Evolutionary conservation across 2,329 filamentous ascomycete genomes (phyloP).

Genomic region (Beauveria rudraprayagi): DNA sequence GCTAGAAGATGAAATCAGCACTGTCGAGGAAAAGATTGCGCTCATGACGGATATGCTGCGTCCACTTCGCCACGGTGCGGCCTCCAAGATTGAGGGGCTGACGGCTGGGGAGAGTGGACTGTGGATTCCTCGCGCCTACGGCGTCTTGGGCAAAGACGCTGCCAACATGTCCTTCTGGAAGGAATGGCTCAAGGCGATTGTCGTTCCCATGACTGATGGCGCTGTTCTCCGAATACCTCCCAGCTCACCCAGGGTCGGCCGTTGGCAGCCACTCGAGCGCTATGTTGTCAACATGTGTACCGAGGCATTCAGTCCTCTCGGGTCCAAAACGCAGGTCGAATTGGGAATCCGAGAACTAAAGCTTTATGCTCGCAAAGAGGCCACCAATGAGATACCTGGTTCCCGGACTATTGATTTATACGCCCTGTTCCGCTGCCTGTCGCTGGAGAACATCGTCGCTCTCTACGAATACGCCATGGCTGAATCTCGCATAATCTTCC

Average conservation of each 20-base stretch:
- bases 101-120: conserved; percentile 92
- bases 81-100: conserved; percentile 92
- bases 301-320: conserved; percentile 84
- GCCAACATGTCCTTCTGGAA: conserved; percentile 92
- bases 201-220: conserved; percentile 94
- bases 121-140: conserved; percentile 91
- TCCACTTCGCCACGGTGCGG: conserved; percentile 85
- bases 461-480: conserved; percentile 89
- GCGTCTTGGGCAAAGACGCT: conserved; percentile 77
- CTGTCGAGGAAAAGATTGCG: conserved; percentile 92
- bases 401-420: conserved; percentile 89
- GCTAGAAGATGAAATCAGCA: conserved; percentile 88
- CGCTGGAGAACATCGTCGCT: conserved; percentile 84
- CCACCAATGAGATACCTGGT: conserved; percentile 83
- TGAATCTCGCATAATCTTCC: conserved; percentile 90
- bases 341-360: conserved; percentile 81
- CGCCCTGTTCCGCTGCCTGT: conserved; percentile 81
- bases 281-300: conserved; percentile 97
- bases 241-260: conserved; percentile 81
- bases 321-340: conserved; percentile 93
- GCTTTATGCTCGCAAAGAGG: conserved; percentile 88
- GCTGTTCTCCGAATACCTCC: conserved; percentile 73
- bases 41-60: conserved; percentile 94
- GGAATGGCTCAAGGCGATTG: conserved; percentile 88
- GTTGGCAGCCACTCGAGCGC: conserved; percentile 93